Evolutionary conservation across 108 stramenopile genomes (phyloP).

Genomic region (Bacterosira constricta): DNA sequence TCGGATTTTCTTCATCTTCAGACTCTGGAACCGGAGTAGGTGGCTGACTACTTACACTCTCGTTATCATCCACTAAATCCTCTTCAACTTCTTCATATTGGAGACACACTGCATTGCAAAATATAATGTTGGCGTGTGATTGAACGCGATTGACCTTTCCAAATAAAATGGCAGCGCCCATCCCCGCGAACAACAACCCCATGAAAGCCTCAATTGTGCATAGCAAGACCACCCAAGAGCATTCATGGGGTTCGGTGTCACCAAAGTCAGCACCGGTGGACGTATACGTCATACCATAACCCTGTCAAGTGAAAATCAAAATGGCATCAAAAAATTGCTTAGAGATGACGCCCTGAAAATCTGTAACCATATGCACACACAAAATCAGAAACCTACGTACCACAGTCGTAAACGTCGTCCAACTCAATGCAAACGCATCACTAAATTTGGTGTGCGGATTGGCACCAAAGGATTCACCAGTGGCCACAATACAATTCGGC

Average conservation of each 20-base stretch:
- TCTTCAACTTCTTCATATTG: slow-evolving; percentile 60
- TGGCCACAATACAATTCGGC: slow-evolving; percentile 38
- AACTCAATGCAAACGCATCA: slow-evolving; percentile 82
- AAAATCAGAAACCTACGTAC: slow-evolving; percentile 19
- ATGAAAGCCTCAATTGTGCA: slow-evolving; percentile 77
- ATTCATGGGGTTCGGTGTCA: neutral
- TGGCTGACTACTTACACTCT: too few species aligned
- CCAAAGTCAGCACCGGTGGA: slow-evolving; percentile 57
- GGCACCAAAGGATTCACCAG: slow-evolving; percentile 34
- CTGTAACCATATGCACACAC: neutral
- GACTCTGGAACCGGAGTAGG: neutral
- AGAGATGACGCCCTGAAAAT: neutral
- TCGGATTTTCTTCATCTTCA: slow-evolving; percentile 3
- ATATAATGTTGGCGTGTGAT: slow-evolving; percentile 65
- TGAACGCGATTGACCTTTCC: slow-evolving; percentile 81
- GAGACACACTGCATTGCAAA: slow-evolving; percentile 74
- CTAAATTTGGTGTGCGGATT: slow-evolving; percentile 46
- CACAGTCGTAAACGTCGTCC: slow-evolving; percentile 81
- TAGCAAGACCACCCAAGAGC: slow-evolving; percentile 58
- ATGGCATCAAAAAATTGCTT: neutral
- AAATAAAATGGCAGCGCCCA: slow-evolving; percentile 85
- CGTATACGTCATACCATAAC: slow-evolving; percentile 77
- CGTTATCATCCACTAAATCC: neutral
- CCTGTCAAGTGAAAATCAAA: neutral
- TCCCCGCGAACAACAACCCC: slow-evolving; percentile 78